phyloP scores from a whole-genome alignment of 148 eudicot genomes.

The Silene latifolia region DNA sequence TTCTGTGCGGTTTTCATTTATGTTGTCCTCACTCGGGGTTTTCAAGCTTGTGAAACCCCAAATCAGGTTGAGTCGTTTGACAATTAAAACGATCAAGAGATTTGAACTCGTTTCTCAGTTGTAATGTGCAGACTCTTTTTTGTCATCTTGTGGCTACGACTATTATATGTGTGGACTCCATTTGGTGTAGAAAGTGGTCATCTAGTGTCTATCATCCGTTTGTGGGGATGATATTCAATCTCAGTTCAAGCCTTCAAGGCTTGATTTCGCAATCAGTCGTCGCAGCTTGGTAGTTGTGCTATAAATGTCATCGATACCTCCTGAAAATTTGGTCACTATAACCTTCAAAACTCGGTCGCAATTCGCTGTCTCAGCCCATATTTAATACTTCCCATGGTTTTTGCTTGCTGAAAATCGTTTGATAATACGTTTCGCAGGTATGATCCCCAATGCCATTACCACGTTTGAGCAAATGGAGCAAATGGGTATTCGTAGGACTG shows the following conservation, averaged over 20 bases:
- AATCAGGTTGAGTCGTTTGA: background rate
- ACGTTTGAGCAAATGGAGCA: conserved; percentile 59
- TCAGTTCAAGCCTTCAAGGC: too few relatives aligned
- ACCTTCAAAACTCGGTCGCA: too few relatives aligned
- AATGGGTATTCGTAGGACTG: conserved; percentile 50
- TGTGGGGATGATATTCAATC: too few relatives aligned
- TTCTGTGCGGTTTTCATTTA: background rate
- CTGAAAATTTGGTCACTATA: too few relatives aligned
- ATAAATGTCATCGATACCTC: too few relatives aligned
- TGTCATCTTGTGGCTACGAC: background rate
- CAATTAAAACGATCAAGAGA: background rate
- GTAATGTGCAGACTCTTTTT: background rate
- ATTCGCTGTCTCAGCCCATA: too few relatives aligned
- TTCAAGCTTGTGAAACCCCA: background rate
- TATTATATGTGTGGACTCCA: too few relatives aligned
- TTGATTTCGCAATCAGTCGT: too few relatives aligned
- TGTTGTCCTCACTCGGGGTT: background rate
- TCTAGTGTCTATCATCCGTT: too few relatives aligned
- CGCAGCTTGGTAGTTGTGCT: too few relatives aligned
- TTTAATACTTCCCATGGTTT: too few relatives aligned
- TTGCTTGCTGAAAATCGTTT: background rate
- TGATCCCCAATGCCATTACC: conserved; percentile 47
- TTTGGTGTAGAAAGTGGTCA: too few relatives aligned
- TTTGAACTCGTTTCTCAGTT: background rate
- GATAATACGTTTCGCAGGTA: conserved; percentile 30